These are phyloP conservation scores for Fusarium decemcellulare DNA, from an alignment of 2,329 filamentous ascomycete genomes.

Conservation along the genomic window DNA sequence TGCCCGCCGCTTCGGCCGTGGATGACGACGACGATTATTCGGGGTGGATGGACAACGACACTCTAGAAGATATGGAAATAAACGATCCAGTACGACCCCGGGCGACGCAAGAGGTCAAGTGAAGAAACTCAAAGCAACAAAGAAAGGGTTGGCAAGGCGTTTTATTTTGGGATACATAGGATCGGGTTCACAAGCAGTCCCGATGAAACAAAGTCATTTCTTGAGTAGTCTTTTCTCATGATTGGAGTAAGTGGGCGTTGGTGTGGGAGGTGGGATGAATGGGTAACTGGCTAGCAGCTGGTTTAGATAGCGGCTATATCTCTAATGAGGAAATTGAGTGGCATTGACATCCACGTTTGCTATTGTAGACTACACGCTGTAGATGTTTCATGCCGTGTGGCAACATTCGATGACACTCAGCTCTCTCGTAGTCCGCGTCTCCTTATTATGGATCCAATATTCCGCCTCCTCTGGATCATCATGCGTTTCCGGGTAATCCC, in stretches of 20 bases:
- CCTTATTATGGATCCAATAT: too few relatives aligned
- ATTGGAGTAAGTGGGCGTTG: conserved; percentile 26
- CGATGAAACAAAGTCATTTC: conserved; percentile 18
- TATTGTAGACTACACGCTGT: too few relatives aligned
- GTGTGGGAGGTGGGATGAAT: conserved; percentile 5
- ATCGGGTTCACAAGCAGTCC: conserved; percentile 20
- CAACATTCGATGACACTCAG: too few relatives aligned
- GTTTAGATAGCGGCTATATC: conserved; percentile 20
- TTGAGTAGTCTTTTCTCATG: conserved; percentile 10
- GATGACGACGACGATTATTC: conserved; percentile 55
- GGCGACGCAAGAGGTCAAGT: conserved; percentile 42
- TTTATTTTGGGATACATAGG: conserved; percentile 26
- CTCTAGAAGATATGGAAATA: conserved; percentile 45
- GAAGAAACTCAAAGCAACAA: conserved; percentile 9
- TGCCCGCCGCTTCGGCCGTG: conserved; percentile 31
- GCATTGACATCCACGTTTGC: neutral
- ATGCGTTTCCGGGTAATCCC: too few relatives aligned
- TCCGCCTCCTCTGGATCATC: too few relatives aligned
- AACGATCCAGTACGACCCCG: conserved; percentile 31
- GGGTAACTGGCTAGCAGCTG: neutral
- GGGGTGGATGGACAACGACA: conserved; percentile 54
- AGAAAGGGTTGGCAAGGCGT: conserved; percentile 22
- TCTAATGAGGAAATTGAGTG: conserved; percentile 20
- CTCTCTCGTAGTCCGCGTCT: too few relatives aligned
- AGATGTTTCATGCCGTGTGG: too few relatives aligned